phyloP scores from a whole-genome alignment of 352 stramenopile species.

The Achlya hypogyna region DNA sequence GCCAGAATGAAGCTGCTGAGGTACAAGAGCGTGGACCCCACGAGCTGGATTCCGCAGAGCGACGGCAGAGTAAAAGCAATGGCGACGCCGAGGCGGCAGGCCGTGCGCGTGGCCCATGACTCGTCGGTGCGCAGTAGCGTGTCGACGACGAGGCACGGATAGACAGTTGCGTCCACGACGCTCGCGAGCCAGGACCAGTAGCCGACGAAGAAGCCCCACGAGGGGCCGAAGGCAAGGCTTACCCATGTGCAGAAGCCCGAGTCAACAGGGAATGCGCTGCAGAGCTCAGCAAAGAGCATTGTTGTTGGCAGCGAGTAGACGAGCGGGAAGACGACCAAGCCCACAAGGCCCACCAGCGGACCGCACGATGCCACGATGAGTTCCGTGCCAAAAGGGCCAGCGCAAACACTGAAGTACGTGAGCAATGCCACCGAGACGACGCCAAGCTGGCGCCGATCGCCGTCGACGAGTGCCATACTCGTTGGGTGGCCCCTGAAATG shows the following conservation, averaged over 20 bases:
- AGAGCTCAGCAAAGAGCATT: constrained; percentile 61
- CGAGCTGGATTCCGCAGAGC: constrained; percentile 75
- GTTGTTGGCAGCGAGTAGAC: constrained; percentile 61
- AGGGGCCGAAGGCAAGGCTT: constrained; percentile 50
- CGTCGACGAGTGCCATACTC: background rate
- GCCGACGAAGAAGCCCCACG: constrained; percentile 74
- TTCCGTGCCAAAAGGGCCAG: constrained; percentile 92
- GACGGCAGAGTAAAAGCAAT: constrained; percentile 59
- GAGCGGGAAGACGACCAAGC: constrained; percentile 52
- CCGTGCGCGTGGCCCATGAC: constrained; percentile 7
- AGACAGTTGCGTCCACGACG: constrained; percentile 78
- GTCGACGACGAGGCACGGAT: constrained; percentile 67
- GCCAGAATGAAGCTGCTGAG: constrained; percentile 84
- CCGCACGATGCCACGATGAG: constrained; percentile 84
- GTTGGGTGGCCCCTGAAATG: background rate
- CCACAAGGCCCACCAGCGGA: constrained; percentile 56
- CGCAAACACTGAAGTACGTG: constrained; percentile 87
- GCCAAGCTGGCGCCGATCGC: constrained; percentile 29
- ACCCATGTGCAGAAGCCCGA: constrained; percentile 72
- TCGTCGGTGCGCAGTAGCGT: constrained; percentile 28
- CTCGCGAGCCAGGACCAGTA: constrained; percentile 77
- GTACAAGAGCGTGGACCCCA: constrained; percentile 74
- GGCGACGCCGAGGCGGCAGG: background rate
- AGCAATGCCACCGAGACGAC: constrained; percentile 66
- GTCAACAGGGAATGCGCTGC: constrained; percentile 57